Base-by-base conservation (phyloP, 2,329 filamentous ascomycete genomes). In the Aureobasidium subglaciale region DNA sequence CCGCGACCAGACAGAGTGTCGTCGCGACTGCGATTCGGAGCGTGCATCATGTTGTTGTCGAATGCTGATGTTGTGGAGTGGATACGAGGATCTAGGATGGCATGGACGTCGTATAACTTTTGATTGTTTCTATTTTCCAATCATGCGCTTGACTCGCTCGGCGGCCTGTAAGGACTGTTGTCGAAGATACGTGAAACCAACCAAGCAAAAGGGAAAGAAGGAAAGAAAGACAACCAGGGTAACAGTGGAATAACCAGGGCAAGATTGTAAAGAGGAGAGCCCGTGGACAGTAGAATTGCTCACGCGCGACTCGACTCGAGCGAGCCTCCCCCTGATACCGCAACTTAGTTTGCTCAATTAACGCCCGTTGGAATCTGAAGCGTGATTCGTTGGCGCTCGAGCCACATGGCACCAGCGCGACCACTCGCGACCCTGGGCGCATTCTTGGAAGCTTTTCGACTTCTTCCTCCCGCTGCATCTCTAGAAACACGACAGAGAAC, bases 51-150 rank as follows among this genome's bases (percentile, higher is more conserved):
- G 35, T 30, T 53, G 46, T 4, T 38, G 22, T n/a, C n/a, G n/a
- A n/a, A n/a, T n/a, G 11, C 29, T 5, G 50, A 30, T 40, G 24
- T 22, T 41, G 48, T 41, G 48, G 48, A 53, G 48, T 41, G 25
- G 35, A 53, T 53, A 53, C 48, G 48, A 53, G 37, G 11, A 16
- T 20, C 48, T 53, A 53, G 48, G 48, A 32, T 41, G 48, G 35
- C 48, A 53, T 53, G 48, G 48, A 53, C 48, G 48, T 53, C 35
- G 48, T 53, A 22, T 40, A 53, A 40, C 8, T 41, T 35, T 32
- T 32, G 34, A 37, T 37, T 38, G 32, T 50, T 50, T 50, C 32
- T 50, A 50, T 50, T 48, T 32, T 32, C 7, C 42, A 35, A 20
- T 37, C 32, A 27, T 50, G 46, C 22, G 46, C 46, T 50, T 50